These are phyloP conservation scores for Termitomyces sp. DNA, from an alignment of 768 basidiomycete genomes.

Conservation along the genomic window DNA sequence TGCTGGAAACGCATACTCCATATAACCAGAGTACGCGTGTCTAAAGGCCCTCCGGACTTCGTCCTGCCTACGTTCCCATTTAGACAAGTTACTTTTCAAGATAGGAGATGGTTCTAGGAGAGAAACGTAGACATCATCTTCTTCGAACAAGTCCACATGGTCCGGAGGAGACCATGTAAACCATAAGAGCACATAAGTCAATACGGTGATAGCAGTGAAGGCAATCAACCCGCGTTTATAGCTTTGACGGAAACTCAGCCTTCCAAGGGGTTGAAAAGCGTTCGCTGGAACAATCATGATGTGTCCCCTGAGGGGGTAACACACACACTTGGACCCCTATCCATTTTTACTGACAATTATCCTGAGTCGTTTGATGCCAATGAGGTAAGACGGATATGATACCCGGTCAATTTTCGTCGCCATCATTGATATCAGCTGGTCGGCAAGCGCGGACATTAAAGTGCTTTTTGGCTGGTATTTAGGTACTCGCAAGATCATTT, in stretches of 20 bases:
- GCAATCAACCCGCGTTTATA: not conserved
- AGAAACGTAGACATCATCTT: not conserved
- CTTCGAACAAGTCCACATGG: not conserved
- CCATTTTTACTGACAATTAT: not conserved
- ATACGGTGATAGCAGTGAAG: not conserved
- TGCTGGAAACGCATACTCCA: constrained; percentile 38
- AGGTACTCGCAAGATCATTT: too few relatives aligned
- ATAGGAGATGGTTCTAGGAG: not conserved
- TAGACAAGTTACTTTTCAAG: not conserved
- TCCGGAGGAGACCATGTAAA: not conserved
- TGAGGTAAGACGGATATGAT: not conserved
- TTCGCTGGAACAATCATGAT: not conserved
- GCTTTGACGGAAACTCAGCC: not conserved
- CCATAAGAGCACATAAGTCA: not conserved
- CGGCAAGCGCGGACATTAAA: not conserved
- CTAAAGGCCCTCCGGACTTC: constrained; percentile 48
- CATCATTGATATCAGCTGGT: not conserved
- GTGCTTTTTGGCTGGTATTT: too few relatives aligned
- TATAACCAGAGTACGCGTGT: constrained; percentile 54
- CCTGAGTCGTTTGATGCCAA: not conserved
- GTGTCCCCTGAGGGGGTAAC: not conserved
- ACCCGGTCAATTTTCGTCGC: not conserved
- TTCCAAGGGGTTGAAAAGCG: not conserved
- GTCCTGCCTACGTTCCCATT: constrained; percentile 37
- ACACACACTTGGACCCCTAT: not conserved